Evolutionary conservation across 345 rosid species (phyloP), one percentile per base, ranked within the genome.

Genomic region (Sapria himalayana): DNA sequence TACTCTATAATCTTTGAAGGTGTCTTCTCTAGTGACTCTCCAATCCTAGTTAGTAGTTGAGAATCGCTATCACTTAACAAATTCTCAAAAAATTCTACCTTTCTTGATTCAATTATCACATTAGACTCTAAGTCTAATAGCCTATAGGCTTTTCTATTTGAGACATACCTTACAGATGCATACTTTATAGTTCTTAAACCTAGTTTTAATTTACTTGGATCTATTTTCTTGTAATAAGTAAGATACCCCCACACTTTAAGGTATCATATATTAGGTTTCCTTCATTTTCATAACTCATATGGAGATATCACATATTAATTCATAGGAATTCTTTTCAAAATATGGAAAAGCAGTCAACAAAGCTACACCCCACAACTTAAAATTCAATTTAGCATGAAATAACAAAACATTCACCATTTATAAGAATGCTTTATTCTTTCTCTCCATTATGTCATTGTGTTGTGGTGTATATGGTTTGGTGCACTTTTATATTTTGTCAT

Each of bases 381-480:
- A 11, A 15, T 33, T 42, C 10, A 15, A 24, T 2, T 20, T 11
- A 10, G 34, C 33, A 48, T 37, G 9, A 2, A 38, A 7, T 1
- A 25, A 3, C 44, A 24, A 24, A 7, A 19, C 34, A 48, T 37
- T 48, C 4, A 37, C 16, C 36, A 48, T 48, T 4, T 48, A 43
- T 4, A 43, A 3, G n/a, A 7, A 27, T 1, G 38, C 19, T 16
- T 22, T 43, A 34, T 52, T 43, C 25, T 4, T 35, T 9, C 45
- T 25, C 45, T 43, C 14, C 0, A 31, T 22, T 4, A 35, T 20
- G 0, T 39, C 45, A 39, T 38, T 39, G 4, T 37, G 12, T 49
- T 49, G 25, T 1, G 37, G 37, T 1, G 43, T 37, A 19, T 18
- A 13, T 13, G 37, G 38, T 0, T 25, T 14, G 13, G 16, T 0